Percentiles rank a stretch among this genome's conserved stretches.
Evolutionary conservation across 805 yeast species (phyloP).

Genomic region (Teunomyces stri): DNA sequence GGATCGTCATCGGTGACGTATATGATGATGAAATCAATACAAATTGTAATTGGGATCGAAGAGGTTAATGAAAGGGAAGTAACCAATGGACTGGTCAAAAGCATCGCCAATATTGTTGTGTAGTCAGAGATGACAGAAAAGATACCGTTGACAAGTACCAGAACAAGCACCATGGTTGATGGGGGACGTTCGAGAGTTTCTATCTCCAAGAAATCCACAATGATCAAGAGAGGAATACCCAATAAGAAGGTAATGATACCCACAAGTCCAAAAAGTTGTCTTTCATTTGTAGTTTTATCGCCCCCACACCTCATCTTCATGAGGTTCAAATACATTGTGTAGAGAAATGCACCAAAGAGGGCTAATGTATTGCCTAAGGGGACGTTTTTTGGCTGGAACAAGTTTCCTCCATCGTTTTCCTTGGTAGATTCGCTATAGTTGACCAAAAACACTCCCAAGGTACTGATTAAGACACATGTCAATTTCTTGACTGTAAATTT

Average conservation of each 20-base stretch:
- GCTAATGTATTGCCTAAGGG: conserved; percentile 46
- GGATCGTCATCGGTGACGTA: conserved; percentile 18
- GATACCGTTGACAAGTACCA: conserved; percentile 41
- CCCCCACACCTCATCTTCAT: conserved; percentile 47
- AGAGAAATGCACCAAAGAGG: conserved; percentile 44
- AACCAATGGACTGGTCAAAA: conserved; percentile 53
- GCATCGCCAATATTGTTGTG: conserved; percentile 48
- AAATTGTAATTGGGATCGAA: conserved; percentile 51
- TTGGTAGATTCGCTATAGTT: conserved; percentile 32
- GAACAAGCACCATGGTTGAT: conserved; percentile 25
- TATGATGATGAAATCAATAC: conserved; percentile 43
- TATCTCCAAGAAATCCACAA: conserved; percentile 35
- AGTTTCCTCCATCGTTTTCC: conserved; percentile 20
- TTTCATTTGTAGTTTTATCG: conserved; percentile 43
- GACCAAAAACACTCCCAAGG: conserved; percentile 46
- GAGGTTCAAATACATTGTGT: conserved; percentile 43
- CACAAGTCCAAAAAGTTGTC: conserved; percentile 45
- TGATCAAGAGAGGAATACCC: conserved; percentile 37
- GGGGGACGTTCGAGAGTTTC: conserved; percentile 43
- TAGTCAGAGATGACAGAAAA: conserved; percentile 50
- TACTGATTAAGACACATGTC: conserved; percentile 43
- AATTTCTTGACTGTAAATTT: conserved; percentile 40
- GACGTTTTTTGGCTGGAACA: conserved; percentile 36
- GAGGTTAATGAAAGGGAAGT: conserved; percentile 51
- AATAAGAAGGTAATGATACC: conserved; percentile 43